Conservation (phyloP, 2,329 filamentous ascomycete species). For the Colletotrichum sp. region DNA sequence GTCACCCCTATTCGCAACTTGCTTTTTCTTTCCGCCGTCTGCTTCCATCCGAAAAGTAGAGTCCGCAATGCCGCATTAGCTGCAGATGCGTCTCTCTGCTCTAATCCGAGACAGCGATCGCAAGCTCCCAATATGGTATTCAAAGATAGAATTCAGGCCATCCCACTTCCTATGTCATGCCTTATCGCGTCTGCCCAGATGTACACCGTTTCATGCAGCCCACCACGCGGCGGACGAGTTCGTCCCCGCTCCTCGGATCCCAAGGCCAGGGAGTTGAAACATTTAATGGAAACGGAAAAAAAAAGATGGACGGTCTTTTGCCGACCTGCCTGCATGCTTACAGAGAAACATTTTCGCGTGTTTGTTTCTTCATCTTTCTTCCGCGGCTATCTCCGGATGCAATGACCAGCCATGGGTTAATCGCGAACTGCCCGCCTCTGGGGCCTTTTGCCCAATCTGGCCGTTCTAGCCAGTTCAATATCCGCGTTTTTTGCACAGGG, state of each 20-base stretch:
- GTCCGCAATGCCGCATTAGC: not conserved
- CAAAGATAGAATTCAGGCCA: not conserved
- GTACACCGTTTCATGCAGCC: conserved; percentile 16
- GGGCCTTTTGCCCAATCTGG: not conserved
- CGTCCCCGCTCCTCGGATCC: conserved; percentile 11
- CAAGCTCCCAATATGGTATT: not conserved
- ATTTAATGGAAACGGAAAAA: conserved; percentile 13
- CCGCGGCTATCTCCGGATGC: conserved; percentile 1
- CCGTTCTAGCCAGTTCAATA: not conserved
- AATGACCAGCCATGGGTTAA: not conserved
- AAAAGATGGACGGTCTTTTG: not conserved
- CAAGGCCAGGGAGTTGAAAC: conserved; percentile 14
- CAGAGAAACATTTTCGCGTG: not conserved
- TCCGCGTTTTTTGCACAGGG: not conserved
- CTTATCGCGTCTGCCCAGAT: conserved; percentile 6
- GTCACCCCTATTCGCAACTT: not conserved
- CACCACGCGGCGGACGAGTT: not conserved
- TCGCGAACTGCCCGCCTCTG: not conserved
- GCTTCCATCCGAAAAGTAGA: not conserved
- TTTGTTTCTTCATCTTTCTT: not conserved
- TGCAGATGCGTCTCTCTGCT: not conserved
- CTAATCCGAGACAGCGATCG: not conserved
- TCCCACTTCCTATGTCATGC: not conserved
- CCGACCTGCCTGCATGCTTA: not conserved
- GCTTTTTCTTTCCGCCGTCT: not conserved